Percentiles rank a stretch among this genome's conserved stretches.
Evolutionary conservation across 1,284 basidiomycete species (phyloP).

Genomic region (Peniophora sp.): DNA sequence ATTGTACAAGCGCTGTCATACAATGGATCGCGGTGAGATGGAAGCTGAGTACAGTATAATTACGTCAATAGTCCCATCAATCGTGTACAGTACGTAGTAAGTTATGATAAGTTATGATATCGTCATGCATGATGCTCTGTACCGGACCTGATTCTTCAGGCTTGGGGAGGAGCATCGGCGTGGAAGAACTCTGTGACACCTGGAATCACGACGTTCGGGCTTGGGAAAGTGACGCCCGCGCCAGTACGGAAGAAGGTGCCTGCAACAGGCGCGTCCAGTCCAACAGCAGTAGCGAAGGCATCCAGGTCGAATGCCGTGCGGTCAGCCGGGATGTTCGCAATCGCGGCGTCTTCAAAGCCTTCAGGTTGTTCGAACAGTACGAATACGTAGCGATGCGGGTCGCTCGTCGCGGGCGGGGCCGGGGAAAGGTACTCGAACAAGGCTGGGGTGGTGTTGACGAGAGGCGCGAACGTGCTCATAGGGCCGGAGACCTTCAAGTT

Average conservation of each 20-base stretch:
- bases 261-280: slow-evolving; percentile 20
- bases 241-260: slow-evolving; percentile 24
- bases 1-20: too few species aligned
- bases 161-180: too few species aligned
- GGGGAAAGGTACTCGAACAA: slow-evolving; percentile 31
- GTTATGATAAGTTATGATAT: too few species aligned
- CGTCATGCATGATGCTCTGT: too few species aligned
- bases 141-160: too few species aligned
- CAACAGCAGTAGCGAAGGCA: slow-evolving; percentile 17
- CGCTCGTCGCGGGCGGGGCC: slow-evolving; percentile 35
- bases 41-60: too few species aligned
- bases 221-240: slow-evolving; percentile 2
- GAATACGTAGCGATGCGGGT: slow-evolving; percentile 33
- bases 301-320: slow-evolving; percentile 21
- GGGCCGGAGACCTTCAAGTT: slow-evolving; percentile 27
- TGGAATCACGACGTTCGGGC: too few species aligned
- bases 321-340: slow-evolving; percentile 17
- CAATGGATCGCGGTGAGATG: too few species aligned
- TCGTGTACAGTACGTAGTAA: too few species aligned
- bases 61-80: too few species aligned
- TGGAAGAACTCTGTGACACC: too few species aligned
- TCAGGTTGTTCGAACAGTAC: slow-evolving; percentile 20
- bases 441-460: slow-evolving; percentile 32
- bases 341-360: slow-evolving; percentile 14
- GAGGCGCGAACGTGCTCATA: slow-evolving; percentile 10